Evolutionary conservation across 2,329 filamentous ascomycete genomes (phyloP), one percentile per base, ranked within the genome.

Genomic region (Trichoderma endophyticum): DNA sequence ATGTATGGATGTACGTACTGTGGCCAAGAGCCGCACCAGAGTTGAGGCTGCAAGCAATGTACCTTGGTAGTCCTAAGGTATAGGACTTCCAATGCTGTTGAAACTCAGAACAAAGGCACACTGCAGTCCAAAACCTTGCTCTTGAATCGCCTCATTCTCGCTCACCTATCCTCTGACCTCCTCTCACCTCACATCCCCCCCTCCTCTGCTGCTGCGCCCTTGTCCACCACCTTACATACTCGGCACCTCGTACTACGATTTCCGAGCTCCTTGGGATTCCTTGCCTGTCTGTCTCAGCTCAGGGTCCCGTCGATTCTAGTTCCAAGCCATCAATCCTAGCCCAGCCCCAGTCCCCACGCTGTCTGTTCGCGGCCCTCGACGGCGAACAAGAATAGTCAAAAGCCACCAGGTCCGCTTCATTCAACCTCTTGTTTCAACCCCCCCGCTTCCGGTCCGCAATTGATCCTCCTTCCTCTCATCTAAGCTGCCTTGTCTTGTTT

Each of bases 211-310:
- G 15, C 34, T 61, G 65, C 65, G 54, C 66, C 66, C 56, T 59
- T 32, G 14, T 57, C 28, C 51, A 56, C 28, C 63, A 30, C 21
- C 56, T 32, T 48, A 28, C 61, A 61, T 24, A 24, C 39, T 60
- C 56, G 56, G 56, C 30, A 64, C 48, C 34, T 24, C 9, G 36
- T 39, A 39, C 36, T 39, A 39, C 36, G 32, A 36, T 63, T 21
- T 39, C 28, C 57, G 26, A 26, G 26, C 54, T 24, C 71, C 51
- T 48, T 39, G 36, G 6, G 6, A 18, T 65, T 70, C 48, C 48
- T 65, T 48, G 48, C 48, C 28, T 72, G 71, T 70, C 71, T 72
- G 71, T 72, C 71, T 72, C 71, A 72, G 71, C 71, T 70, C 71
- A 72, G 71, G 66, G 71, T 68, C 56, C 57, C 56, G 56, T 59